Evolutionary conservation across 1,139 yeast genomes (phyloP).

Genomic region (Yamadazyma songkhlaensis): DNA sequence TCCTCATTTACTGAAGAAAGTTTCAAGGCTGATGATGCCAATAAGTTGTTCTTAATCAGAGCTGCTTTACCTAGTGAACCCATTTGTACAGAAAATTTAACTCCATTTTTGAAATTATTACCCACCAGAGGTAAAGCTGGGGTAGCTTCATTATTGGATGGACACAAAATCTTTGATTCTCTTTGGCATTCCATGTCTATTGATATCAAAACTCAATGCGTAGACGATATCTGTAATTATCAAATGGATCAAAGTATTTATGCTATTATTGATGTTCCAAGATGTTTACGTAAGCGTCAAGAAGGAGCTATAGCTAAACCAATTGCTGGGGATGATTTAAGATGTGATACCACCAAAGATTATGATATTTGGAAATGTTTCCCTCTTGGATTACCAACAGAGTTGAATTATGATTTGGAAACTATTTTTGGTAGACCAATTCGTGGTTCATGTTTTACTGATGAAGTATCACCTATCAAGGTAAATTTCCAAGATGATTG

Average conservation of each 20-base stretch:
- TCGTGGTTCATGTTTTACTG: conserved; percentile 57
- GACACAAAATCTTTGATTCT: conserved; percentile 94
- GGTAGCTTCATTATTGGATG: conserved; percentile 78
- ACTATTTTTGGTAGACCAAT: conserved; percentile 70
- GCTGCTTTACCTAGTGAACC: conserved; percentile 96
- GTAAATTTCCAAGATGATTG: conserved; percentile 46
- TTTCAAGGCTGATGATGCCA: conserved; percentile 22
- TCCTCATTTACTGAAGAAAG: conserved; percentile 16
- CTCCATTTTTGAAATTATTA: conserved; percentile 85
- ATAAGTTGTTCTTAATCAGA: conserved; percentile 56
- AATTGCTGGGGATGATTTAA: conserved; percentile 57
- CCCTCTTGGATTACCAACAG: conserved; percentile 60
- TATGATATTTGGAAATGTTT: conserved; percentile 70
- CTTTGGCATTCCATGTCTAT: conserved; percentile 94
- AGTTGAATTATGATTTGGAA: conserved; percentile 53
- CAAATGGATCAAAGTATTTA: conserved; percentile 70
- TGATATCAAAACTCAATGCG: conserved; percentile 66
- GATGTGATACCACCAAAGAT: conserved; percentile 67
- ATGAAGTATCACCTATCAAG: conserved; percentile 38
- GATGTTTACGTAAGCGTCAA: conserved; percentile 56
- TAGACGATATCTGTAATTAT: conserved; percentile 41
- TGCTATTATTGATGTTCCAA: conserved; percentile 69
- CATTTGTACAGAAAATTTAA: conserved; percentile 93
- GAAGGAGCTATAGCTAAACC: conserved; percentile 82
- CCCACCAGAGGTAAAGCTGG: conserved; percentile 96